phyloP scores from a whole-genome alignment of 2,329 filamentous ascomycete species.

The Whalleya microplaca region DNA sequence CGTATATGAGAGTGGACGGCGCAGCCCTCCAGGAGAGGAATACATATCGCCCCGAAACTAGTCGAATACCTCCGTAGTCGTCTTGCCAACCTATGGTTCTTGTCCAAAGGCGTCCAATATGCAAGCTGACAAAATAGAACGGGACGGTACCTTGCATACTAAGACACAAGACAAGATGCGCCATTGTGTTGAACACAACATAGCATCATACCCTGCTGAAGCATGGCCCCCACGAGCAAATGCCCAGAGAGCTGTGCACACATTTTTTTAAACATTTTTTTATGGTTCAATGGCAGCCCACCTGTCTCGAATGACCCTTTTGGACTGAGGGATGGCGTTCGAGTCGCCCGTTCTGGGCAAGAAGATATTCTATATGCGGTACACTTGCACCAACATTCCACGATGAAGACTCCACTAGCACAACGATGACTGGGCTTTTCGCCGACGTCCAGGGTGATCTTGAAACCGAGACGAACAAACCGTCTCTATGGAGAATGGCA shows the following conservation, averaged over 20 bases:
- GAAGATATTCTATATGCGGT: background rate
- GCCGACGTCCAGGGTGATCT: constrained; percentile 7
- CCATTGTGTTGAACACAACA: constrained; percentile 3
- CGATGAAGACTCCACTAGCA: constrained; percentile 1
- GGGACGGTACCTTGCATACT: constrained; percentile 21
- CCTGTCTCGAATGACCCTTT: constrained; percentile 1
- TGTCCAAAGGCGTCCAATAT: constrained; percentile 5
- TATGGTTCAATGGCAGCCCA: too few relatives aligned
- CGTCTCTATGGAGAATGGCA: constrained; percentile 17
- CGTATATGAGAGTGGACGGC: background rate
- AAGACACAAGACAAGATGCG: constrained; percentile 4
- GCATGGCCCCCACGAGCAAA: constrained; percentile 21
- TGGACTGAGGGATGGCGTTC: background rate
- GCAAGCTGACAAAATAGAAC: constrained; percentile 9
- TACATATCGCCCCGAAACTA: background rate
- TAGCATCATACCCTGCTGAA: constrained; percentile 6
- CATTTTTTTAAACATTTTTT: too few relatives aligned
- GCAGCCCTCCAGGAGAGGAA: background rate
- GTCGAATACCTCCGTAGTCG: background rate
- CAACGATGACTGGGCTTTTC: background rate
- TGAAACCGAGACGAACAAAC: constrained; percentile 16
- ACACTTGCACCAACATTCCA: constrained; percentile 9
- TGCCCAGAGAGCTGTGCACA: constrained; percentile 1
- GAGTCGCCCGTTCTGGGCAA: constrained; percentile 1
- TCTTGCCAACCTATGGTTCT: background rate